A percentile compares a stretch with the other conserved stretches of the same genome.
Evolutionary conservation across 2,329 filamentous ascomycete genomes (phyloP).

Genomic region (Drechslera avenae): DNA sequence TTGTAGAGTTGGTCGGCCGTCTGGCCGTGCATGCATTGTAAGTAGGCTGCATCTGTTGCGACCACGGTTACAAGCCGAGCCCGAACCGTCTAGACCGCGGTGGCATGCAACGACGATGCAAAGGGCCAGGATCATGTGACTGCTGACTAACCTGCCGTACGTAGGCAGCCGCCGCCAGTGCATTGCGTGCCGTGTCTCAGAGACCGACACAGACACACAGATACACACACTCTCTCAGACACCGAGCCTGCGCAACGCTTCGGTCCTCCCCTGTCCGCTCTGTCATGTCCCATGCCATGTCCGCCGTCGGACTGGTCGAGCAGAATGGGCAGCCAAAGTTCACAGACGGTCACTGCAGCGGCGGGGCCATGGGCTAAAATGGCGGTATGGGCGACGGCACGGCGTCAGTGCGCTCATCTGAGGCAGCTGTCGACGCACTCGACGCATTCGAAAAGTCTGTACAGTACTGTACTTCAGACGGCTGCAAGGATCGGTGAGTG

Average conservation of each 20-base stretch:
- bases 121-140: no score
- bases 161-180: neutral
- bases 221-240: no score
- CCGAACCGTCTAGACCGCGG: no score
- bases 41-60: no score
- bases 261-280: neutral
- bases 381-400: slow-evolving; percentile 1
- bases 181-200: slow-evolving; percentile 8
- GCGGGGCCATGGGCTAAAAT: neutral
- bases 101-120: no score
- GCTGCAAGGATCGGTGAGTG: slow-evolving; percentile 2
- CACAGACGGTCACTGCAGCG: neutral
- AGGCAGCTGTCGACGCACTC: neutral
- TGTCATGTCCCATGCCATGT: slow-evolving; percentile 2
- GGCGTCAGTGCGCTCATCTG: slow-evolving; percentile 1
- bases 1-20: no score
- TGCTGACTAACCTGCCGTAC: no score
- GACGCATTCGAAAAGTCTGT: no score
- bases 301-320: neutral
- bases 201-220: no score
- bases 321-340: slow-evolving; percentile 5
- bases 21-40: no score
- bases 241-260: slow-evolving; percentile 1
- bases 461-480: neutral
- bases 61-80: no score